Evolutionary conservation across 441 rosid genomes (phyloP).

Genomic region (Gossypium gossypioides): DNA sequence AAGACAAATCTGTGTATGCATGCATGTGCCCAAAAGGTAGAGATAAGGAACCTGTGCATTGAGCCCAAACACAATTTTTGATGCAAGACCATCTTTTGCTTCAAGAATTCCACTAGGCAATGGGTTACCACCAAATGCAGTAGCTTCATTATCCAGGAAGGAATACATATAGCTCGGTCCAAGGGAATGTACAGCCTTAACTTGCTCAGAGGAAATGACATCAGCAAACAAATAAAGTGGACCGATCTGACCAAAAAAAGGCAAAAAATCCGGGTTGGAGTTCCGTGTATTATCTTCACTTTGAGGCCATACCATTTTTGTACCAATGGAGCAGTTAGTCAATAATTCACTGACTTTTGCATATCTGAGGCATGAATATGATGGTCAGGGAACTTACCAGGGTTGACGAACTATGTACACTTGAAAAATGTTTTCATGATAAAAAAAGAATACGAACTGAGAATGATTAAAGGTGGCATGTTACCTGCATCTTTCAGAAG

Average conservation of each 20-base stretch:
- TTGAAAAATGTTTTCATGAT: neutral
- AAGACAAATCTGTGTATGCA: neutral
- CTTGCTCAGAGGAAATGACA: conserved; percentile 81
- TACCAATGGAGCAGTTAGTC: conserved; percentile 75
- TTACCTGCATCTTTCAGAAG: conserved; percentile 99
- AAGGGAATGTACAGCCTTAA: conserved; percentile 66
- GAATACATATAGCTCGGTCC: conserved; percentile 99
- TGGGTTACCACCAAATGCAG: conserved; percentile 47
- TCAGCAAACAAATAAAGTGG: conserved; percentile 86
- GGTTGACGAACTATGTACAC: neutral
- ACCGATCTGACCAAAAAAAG: conserved; percentile 94
- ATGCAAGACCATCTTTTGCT: conserved; percentile 89
- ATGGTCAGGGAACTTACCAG: conserved; percentile 8
- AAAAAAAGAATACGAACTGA: neutral
- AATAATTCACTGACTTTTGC: conserved; percentile 77
- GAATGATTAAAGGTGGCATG: conserved; percentile 7
- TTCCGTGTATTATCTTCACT: conserved; percentile 42
- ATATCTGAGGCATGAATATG: conserved; percentile 50
- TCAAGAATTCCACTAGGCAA: conserved; percentile 80
- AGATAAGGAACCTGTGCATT: conserved; percentile 74
- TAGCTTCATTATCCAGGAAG: conserved; percentile 74
- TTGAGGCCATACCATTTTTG: conserved; percentile 45
- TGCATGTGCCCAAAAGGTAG: neutral
- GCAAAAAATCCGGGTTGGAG: conserved; percentile 36
- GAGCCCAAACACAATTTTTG: conserved; percentile 83